These are phyloP conservation scores for Coffea humblotiana DNA, from an alignment of 305 asterid genomes.

Conservation along the genomic window DNA sequence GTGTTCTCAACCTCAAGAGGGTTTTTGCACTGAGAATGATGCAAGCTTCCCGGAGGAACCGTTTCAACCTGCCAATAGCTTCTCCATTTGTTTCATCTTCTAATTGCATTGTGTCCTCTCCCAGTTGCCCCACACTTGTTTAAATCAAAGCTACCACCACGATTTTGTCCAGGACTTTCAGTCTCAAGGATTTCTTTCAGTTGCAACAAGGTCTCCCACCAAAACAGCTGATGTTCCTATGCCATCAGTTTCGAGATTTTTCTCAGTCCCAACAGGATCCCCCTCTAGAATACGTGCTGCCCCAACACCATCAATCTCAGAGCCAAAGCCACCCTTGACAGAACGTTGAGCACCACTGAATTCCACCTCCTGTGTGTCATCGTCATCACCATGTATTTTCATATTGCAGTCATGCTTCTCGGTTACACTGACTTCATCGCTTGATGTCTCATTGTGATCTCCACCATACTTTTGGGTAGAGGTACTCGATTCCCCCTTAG, in stretches of 20 bases:
- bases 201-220: constrained; percentile 53
- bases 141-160: constrained; percentile 39
- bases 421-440: constrained; percentile 78
- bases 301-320: constrained; percentile 63
- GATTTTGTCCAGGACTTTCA: constrained; percentile 47
- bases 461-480: constrained; percentile 30
- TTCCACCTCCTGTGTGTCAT: constrained; percentile 88
- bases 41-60: constrained; percentile 20
- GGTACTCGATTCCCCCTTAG: constrained; percentile 38
- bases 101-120: constrained; percentile 49
- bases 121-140: constrained; percentile 37
- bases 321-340: constrained; percentile 69
- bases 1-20: constrained; percentile 32
- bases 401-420: constrained; percentile 77
- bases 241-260: constrained; percentile 54
- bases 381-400: constrained; percentile 52
- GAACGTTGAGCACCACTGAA: constrained; percentile 40
- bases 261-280: constrained; percentile 58
- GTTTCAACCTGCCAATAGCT: constrained; percentile 30
- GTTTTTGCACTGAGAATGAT: constrained; percentile 31
- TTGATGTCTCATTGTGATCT: constrained; percentile 45
- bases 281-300: constrained; percentile 45
- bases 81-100: constrained; percentile 41
- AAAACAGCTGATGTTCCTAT: constrained; percentile 37
- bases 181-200: constrained; percentile 71